A percentile compares a stretch with the other conserved stretches of the same genome.
phyloP scores from a whole-genome alignment of 2,329 filamentous ascomycete species.

The Botrytis byssoidea region DNA sequence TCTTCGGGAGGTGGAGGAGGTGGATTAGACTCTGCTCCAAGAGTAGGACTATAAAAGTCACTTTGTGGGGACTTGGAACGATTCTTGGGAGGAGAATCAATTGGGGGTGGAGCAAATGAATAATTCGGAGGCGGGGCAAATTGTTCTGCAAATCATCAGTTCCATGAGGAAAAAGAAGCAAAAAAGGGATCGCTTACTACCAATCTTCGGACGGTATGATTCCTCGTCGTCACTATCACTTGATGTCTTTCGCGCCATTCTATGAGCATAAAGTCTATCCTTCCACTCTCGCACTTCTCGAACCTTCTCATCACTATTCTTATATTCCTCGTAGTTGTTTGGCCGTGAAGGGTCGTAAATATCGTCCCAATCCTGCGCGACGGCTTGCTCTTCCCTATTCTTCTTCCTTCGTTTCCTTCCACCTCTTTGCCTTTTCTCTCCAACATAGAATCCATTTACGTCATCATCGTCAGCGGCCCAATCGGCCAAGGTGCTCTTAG shows the following conservation, averaged over 20 bases:
- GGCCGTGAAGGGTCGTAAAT: conserved; percentile 82
- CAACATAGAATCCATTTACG: conserved; percentile 60
- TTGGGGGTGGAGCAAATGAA: conserved; percentile 56
- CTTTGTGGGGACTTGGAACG: conserved; percentile 40
- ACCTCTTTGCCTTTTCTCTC: conserved; percentile 66
- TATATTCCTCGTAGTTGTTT: conserved; percentile 81
- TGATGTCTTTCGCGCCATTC: conserved; percentile 49
- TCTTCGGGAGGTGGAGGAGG: conserved; percentile 36
- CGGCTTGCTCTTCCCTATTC: conserved; percentile 63
- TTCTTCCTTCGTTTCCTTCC: conserved; percentile 66
- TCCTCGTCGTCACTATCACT: conserved; percentile 47
- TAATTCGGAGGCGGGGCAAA: conserved; percentile 60
- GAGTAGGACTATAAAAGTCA: conserved; percentile 27
- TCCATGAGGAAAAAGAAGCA: background rate
- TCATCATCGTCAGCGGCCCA: conserved; percentile 86
- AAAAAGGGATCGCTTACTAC: conserved; percentile 42
- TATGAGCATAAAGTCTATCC: conserved; percentile 71
- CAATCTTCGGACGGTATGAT: conserved; percentile 44
- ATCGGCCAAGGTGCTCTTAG: conserved; percentile 73
- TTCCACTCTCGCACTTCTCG: conserved; percentile 84
- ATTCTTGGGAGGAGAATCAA: conserved; percentile 43
- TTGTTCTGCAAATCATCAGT: conserved; percentile 46
- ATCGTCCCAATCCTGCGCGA: conserved; percentile 78
- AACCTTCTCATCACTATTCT: conserved; percentile 79
- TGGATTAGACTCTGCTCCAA: conserved; percentile 28